Conservation (phyloP, 1,284 basidiomycete genomes). For the Volvariella surrecta region DNA sequence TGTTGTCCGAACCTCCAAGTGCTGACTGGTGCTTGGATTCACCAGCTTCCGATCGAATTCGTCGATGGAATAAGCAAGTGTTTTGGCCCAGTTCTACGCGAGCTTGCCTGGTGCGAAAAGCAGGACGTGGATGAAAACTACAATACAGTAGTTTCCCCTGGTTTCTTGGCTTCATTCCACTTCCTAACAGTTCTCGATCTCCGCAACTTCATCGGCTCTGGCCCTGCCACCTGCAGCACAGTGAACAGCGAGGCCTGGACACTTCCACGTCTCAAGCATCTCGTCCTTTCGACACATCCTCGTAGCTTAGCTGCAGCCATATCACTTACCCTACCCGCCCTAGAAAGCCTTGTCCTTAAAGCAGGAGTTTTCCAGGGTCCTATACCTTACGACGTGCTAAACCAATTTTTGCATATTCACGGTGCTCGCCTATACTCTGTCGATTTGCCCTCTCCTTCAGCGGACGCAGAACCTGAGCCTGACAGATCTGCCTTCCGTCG, state of each 20-base stretch:
- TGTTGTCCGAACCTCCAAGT: conserved; percentile 31
- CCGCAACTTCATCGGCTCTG: conserved; percentile 23
- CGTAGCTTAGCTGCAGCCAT: conserved; percentile 25
- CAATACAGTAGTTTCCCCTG: conserved; percentile 16
- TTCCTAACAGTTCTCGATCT: conserved; percentile 32
- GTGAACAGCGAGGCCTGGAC: conserved; percentile 12
- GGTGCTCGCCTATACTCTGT: conserved; percentile 29
- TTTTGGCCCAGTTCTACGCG: conserved; percentile 28
- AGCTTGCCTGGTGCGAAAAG: conserved; percentile 30
- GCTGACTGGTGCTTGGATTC: conserved; percentile 29
- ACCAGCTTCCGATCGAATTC: conserved; percentile 27
- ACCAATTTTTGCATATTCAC: conserved; percentile 30
- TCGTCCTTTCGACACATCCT: conserved; percentile 27
- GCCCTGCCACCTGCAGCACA: conserved; percentile 9
- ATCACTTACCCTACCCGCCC: conserved; percentile 24
- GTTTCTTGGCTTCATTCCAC: conserved; percentile 28
- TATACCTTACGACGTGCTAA: conserved; percentile 17
- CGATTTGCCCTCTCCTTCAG: conserved; percentile 30
- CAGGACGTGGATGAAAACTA: conserved; percentile 7
- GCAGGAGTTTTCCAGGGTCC: conserved; percentile 13
- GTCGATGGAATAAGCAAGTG: conserved; percentile 23
- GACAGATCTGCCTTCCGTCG: conserved; percentile 18
- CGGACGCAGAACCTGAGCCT: conserved; percentile 23
- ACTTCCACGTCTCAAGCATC: conserved; percentile 26
- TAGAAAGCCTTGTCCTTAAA: conserved; percentile 28